These are phyloP conservation scores for Mycena citricolor DNA, from an alignment of 1,284 basidiomycete genomes.

Conservation along the genomic window DNA sequence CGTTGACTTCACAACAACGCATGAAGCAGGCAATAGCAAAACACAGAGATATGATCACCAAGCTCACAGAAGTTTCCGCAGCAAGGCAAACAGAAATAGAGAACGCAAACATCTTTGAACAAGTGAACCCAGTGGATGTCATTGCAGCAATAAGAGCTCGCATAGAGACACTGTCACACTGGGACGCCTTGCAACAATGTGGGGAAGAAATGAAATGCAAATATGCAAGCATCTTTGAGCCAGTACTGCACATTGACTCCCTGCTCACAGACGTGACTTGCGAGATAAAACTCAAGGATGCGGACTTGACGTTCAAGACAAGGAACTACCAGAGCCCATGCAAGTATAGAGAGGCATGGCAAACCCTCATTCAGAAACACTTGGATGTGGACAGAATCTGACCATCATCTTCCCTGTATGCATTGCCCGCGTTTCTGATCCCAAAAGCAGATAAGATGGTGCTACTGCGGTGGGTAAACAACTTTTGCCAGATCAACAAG, in stretches of 20 bases:
- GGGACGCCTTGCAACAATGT: not conserved
- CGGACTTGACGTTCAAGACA: not conserved
- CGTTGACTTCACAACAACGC: too few species aligned
- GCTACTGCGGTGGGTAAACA: constrained; percentile 17
- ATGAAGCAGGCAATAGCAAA: not conserved
- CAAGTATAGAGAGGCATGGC: not conserved
- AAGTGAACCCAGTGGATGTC: not conserved
- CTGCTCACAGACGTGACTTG: too few species aligned
- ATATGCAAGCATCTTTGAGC: constrained; percentile 12
- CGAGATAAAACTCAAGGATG: too few species aligned
- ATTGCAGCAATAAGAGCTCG: constrained; percentile 3
- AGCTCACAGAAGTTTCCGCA: not conserved
- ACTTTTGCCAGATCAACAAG: constrained; percentile 9
- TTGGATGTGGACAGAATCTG: constrained; percentile 8
- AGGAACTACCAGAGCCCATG: not conserved
- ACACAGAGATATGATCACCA: not conserved
- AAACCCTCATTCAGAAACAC: constrained; percentile 12
- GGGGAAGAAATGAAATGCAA: constrained; percentile 5
- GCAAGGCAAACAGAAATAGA: not conserved
- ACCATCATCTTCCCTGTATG: constrained; percentile 9
- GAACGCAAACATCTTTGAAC: not conserved
- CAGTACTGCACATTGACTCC: constrained; percentile 9
- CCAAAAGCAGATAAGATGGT: constrained; percentile 9
- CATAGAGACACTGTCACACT: constrained; percentile 6
- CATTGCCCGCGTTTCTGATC: constrained; percentile 16